Evolutionary conservation across 148 eudicot species (phyloP), one percentile per base, ranked within the genome.

Genomic region (Spergularia bocconei): DNA sequence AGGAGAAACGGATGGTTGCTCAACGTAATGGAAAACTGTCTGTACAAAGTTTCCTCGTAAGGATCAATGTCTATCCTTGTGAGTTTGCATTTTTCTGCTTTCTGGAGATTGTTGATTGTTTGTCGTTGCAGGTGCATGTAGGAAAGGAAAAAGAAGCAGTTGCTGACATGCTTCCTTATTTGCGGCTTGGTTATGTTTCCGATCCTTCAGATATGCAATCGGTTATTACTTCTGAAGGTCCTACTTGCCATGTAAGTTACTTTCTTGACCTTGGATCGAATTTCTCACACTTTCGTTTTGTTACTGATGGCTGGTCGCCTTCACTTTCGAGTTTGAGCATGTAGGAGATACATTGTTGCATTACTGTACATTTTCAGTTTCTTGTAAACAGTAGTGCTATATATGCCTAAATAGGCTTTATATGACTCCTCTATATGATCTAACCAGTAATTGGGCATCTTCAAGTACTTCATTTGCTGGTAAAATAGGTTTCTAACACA

Each of bases 1-100:
- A 95, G 84, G 99, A 92, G 58, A 95, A 95, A 85, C 86, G 99
- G 82, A 79, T 95, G 93, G 99, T 89, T 84, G 99, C 97, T 75
- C 99, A 95, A 76, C 84, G 92, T 72, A 89, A 95, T 80, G 96
- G 97, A 71, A 95, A 90, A 80, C 72, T 92, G 54, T 89, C 99
- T 55, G 76, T 87, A 62, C 97, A 95, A 83, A 52, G 71, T 66
- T 95, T 95, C 81, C 85, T 88, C 23, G 99, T 92, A 87, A 73
- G 83, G 54, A 53, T 73, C 48, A 11, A 56, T 77, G 29, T 74
- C 63, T 60, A 68, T 39, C 19, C 62, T 25, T 50, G 16, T 67
- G 66, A 17, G n/a, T 76, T 51, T 55, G n/a, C 57, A 55, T 29
- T 44, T 55, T 73, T 73, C 29, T 67, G 44, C 29, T 73, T 17